Base-by-base conservation (phyloP, 2,329 filamentous ascomycete genomes). In the Botrytis pseudocinerea region DNA sequence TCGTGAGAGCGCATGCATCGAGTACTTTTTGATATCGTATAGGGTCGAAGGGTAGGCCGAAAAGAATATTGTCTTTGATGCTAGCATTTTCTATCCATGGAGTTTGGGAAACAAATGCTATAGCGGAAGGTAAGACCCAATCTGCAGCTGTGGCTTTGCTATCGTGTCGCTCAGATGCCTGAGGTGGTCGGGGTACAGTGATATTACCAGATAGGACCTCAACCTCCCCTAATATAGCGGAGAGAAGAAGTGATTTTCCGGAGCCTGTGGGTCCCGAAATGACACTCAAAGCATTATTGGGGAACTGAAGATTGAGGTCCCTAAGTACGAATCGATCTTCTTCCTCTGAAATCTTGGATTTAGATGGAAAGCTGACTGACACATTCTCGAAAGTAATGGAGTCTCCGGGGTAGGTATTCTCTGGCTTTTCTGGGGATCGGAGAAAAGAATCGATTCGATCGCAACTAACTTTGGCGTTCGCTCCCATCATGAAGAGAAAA, bases 61-160 rank as follows among this genome's bases (percentile, higher is more conserved):
- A 95, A 0, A 93, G 81, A 69, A 95, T 91, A 76, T 95, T 96
- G 64, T 93, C 89, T 73, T 87, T 89, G 74, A 96, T 89, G 9
- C 89, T 92, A 1, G 90, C 91, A 77, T 94, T 95, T 79, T 95
- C 92, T 64, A 95, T 92, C 93, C 93, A 96, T 1, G 93, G 93
- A 12, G 91, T 93, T 79, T 95, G 92, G 1, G 91, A 88, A 48
- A 94, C 91, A 78, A 90, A 95, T 0, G 92, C 92, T 69, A 93
- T 86, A 6, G 91, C 87, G 8, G 86, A 85, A 20, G 89, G 86
- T 14, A 93, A 84, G 57, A 92, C 88, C 92, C 92, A 94, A 76
- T 92, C 83, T 10, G 78, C 80, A 54, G 78, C 80, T 38, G 82
- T 90, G 5, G 91, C 92, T 76, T 89, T 88, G 69, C 81, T 80